A percentile compares a stretch with the other conserved stretches of the same genome.
phyloP scores from a whole-genome alignment of 495 filamentous ascomycete genomes.

The Hyaloscypha hepaticicola region DNA sequence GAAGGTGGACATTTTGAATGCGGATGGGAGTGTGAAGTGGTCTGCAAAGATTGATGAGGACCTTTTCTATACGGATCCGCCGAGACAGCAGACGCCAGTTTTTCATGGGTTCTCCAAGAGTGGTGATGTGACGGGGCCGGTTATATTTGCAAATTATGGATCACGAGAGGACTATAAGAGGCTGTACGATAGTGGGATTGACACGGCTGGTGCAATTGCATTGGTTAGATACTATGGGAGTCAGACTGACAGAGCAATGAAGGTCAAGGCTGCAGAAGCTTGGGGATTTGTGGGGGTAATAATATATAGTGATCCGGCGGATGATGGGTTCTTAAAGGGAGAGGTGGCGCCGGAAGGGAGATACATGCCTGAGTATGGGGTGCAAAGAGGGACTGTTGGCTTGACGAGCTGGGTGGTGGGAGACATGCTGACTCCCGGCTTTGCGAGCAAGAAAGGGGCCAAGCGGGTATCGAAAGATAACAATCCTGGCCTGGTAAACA shows the following conservation, averaged over 20 bases:
- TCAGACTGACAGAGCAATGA: constrained; percentile 68
- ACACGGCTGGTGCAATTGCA: constrained; percentile 76
- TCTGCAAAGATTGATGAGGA: constrained; percentile 83
- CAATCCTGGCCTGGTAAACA: constrained; percentile 70
- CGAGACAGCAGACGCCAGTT: constrained; percentile 60
- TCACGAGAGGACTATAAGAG: constrained; percentile 76
- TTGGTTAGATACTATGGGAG: constrained; percentile 79
- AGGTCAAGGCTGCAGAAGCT: constrained; percentile 86
- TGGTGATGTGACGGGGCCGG: constrained; percentile 85
- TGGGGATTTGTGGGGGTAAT: constrained; percentile 83
- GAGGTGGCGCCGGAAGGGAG: constrained; percentile 70
- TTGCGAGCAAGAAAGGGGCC: constrained; percentile 68
- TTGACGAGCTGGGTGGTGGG: constrained; percentile 80
- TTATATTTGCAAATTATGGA: constrained; percentile 94
- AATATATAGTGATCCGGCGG: constrained; percentile 84
- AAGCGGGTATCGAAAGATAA: constrained; percentile 66
- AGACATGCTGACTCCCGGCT: constrained; percentile 87
- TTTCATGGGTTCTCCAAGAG: constrained; percentile 91
- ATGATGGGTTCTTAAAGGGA: constrained; percentile 73
- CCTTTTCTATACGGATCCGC: constrained; percentile 48
- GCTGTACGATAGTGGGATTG: constrained; percentile 67
- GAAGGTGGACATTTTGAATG: constrained; percentile 71
- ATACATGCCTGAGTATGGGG: constrained; percentile 74
- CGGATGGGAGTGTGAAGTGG: constrained; percentile 69
- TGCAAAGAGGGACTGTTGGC: constrained; percentile 81